phyloP scores from a whole-genome alignment of 2,329 filamentous ascomycete genomes.

The Aspergillus pseudoviridinutans region DNA sequence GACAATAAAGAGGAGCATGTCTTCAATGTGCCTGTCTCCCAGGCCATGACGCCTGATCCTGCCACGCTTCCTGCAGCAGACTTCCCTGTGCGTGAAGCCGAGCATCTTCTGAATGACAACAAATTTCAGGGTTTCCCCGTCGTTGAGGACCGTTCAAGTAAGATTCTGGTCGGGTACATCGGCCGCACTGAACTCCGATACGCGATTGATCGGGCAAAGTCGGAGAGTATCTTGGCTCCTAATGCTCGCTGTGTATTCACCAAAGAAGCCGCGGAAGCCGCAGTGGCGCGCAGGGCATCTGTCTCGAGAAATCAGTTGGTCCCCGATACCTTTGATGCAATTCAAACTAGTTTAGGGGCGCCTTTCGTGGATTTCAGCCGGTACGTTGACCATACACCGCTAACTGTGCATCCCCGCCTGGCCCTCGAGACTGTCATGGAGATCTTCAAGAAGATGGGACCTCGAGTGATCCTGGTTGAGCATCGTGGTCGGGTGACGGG shows the following conservation, averaged over 20 bases:
- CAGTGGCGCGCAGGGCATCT: slow-evolving; percentile 28
- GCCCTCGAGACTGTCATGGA: slow-evolving; percentile 98
- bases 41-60: slow-evolving; percentile 78
- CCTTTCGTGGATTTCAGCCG: slow-evolving; percentile 72
- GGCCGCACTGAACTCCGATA: slow-evolving; percentile 89
- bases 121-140: slow-evolving; percentile 92
- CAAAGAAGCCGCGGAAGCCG: slow-evolving; percentile 45
- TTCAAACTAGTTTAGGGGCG: slow-evolving; percentile 53
- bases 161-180: slow-evolving; percentile 82
- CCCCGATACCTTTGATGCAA: slow-evolving; percentile 58
- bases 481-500: slow-evolving; percentile 79
- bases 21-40: slow-evolving; percentile 88
- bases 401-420: slow-evolving; percentile 85
- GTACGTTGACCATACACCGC: slow-evolving; percentile 83
- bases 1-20: slow-evolving; percentile 98
- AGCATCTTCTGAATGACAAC: slow-evolving; percentile 70
- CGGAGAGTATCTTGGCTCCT: slow-evolving; percentile 62
- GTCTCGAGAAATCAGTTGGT: slow-evolving; percentile 18
- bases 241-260: slow-evolving; percentile 71
- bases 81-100: slow-evolving; percentile 70
- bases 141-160: slow-evolving; percentile 67
- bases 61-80: slow-evolving; percentile 71
- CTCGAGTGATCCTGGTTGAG: slow-evolving; percentile 87
- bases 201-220: slow-evolving; percentile 75
- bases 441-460: slow-evolving; percentile 95